A percentile compares a stretch with the other conserved stretches of the same genome.
phyloP scores from a whole-genome alignment of 495 filamentous ascomycete species.

The Penicillium diatomitis region DNA sequence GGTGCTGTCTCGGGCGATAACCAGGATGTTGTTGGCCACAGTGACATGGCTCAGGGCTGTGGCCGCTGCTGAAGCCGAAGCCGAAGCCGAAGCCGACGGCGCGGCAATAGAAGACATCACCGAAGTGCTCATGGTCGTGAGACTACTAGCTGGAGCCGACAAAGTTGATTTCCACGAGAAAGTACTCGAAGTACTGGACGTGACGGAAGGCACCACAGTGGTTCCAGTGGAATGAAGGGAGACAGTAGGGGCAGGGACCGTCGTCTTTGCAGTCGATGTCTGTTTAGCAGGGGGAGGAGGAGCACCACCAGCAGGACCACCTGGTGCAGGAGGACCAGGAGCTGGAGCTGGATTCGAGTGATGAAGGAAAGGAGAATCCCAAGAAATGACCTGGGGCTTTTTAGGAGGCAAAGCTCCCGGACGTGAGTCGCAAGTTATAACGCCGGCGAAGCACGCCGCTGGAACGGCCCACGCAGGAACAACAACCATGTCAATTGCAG shows the following conservation, averaged over 20 bases:
- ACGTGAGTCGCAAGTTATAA: slow-evolving; percentile 33
- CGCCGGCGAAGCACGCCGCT: slow-evolving; percentile 24
- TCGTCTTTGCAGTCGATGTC: not conserved
- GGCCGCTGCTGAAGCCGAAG: slow-evolving; percentile 15
- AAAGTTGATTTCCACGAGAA: no score
- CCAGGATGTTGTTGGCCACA: slow-evolving; percentile 41
- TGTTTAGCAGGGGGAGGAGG: not conserved
- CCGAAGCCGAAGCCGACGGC: not conserved
- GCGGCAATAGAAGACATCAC: slow-evolving; percentile 17
- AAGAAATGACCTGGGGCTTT: slow-evolving; percentile 17
- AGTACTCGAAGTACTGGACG: not conserved
- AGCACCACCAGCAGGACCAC: slow-evolving; percentile 5
- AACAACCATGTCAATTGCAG: slow-evolving; percentile 21
- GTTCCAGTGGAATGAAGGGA: not conserved
- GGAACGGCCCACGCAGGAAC: slow-evolving; percentile 19
- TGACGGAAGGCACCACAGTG: not conserved
- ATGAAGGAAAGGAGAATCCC: slow-evolving; percentile 11
- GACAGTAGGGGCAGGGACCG: not conserved
- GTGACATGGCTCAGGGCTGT: slow-evolving; percentile 13
- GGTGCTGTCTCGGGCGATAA: slow-evolving; percentile 46
- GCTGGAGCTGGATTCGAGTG: not conserved
- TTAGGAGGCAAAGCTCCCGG: slow-evolving; percentile 23
- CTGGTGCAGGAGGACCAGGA: slow-evolving; percentile 6
- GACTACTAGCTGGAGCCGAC: not conserved
- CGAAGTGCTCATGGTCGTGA: not conserved